phyloP scores from a whole-genome alignment of 805 yeast genomes.

The Wilhelminamyces savonicus region DNA sequence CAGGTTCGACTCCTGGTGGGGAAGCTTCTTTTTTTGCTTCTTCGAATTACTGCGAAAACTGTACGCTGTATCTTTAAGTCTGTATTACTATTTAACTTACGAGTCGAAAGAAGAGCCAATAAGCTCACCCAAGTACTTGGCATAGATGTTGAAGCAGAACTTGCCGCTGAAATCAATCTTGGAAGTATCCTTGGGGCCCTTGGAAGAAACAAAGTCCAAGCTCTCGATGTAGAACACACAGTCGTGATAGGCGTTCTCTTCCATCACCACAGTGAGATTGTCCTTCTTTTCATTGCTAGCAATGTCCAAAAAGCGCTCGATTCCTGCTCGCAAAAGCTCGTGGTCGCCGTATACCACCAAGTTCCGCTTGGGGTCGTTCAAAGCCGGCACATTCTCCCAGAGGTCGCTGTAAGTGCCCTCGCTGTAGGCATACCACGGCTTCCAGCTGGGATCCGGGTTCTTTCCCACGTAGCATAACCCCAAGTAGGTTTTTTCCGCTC shows the following conservation, averaged over 20 bases:
- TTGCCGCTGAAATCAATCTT: conserved; percentile 19
- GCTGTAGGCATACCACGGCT: too few species aligned
- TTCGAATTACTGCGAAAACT: too few species aligned
- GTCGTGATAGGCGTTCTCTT: conserved; percentile 31
- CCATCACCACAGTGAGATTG: conserved; percentile 14
- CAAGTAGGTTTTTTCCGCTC: conserved; percentile 18
- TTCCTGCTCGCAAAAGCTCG: conserved; percentile 24
- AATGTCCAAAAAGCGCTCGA: conserved; percentile 17
- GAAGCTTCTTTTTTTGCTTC: conserved; percentile 34
- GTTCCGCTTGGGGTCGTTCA: conserved; percentile 13
- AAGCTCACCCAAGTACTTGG: conserved; percentile 11
- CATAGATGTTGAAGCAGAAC: conserved; percentile 9
- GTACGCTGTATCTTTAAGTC: too few species aligned
- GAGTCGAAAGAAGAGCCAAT: too few species aligned
- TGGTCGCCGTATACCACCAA: conserved; percentile 25
- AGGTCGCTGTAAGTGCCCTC: conserved; percentile 14
- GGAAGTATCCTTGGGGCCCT: conserved; percentile 15
- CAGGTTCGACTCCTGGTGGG: conserved; percentile 55
- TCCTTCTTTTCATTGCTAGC: conserved; percentile 11
- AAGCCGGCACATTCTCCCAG: conserved; percentile 21
- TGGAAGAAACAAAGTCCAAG: conserved; percentile 19
- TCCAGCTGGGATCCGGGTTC: too few species aligned
- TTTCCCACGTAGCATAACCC: conserved; percentile 29
- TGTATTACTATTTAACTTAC: too few species aligned
- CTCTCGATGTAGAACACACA: conserved; percentile 28